Base-by-base conservation (phyloP, 2,329 filamentous ascomycete species). In the Verticillium dahliae region DNA sequence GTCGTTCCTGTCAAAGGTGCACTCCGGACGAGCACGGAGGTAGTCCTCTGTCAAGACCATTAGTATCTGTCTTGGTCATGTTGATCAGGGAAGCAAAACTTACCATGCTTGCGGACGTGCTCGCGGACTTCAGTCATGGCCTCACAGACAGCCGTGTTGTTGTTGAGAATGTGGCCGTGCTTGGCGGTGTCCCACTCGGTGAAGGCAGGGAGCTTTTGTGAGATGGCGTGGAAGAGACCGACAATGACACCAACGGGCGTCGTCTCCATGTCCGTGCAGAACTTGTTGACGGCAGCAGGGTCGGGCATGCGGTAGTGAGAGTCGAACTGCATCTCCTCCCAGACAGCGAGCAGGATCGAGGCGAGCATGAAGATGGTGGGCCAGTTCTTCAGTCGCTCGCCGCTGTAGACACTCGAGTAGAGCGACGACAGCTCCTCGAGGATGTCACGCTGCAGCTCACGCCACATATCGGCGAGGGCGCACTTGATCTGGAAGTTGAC, bases 401-500 rank as follows among this genome's bases (percentile, higher is more conserved):
- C 94, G 69, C 90, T 96, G 83, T 98, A 98, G 55, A 98, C 94
- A 66, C 92, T 96, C n/a, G 92, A 96, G 83, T 97, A 98, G 14
- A 98, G 84, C 6, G 86, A 80, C 1, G 94, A 97, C 1, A 98
- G 85, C 80, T 98, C 94, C 79, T 96, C 93, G 2, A 98, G 83
- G 41, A 97, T 92, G 69, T 97, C 94, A 80, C 96, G 96, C 75
- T 97, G 93, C 62, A 98, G 82, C 76, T 97, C 93, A 67, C 94
- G 92, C 94, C 94, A 98, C 91, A 97, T 96, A 71, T 96, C 92
- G 67, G 93, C 94, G 78, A 98, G 88, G 60, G 93, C 93, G 71
- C 91, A 95, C 85, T 98, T 98, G 81, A 98, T 92, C 80, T 97
- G 92, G 85, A 97, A 97, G 82, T 97, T 98, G 85, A 98, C 96